Evolutionary conservation across 2,329 filamentous ascomycete genomes (phyloP).

Genomic region (Neonectria magnoliae): DNA sequence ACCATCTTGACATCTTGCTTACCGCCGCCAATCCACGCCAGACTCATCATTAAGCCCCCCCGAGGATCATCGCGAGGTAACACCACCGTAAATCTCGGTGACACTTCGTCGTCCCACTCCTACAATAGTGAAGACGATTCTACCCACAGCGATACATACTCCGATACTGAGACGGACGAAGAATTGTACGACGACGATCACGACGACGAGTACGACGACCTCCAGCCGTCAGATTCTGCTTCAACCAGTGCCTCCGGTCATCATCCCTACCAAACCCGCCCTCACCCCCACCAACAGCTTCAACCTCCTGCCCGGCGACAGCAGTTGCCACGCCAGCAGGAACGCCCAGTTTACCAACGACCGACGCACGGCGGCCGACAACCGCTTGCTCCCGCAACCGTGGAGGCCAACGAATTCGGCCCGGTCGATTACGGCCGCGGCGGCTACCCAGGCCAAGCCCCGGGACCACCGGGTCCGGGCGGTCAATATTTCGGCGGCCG

Average conservation of each 20-base stretch:
- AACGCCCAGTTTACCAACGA: conserved; percentile 38
- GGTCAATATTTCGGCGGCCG: conserved; percentile 44
- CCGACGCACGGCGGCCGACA: conserved; percentile 32
- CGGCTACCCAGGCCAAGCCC: conserved; percentile 37
- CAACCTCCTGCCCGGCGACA: conserved; percentile 43
- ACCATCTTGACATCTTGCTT: conserved; percentile 26
- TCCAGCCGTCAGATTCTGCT: conserved; percentile 69
- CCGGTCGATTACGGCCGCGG: conserved; percentile 51
- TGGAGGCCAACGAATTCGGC: conserved; percentile 73
- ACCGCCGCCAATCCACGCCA: conserved; percentile 8
- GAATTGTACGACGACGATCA: conserved; percentile 52
- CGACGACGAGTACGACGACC: conserved; percentile 55
- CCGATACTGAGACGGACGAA: conserved; percentile 44
- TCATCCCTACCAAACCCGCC: conserved; percentile 33
- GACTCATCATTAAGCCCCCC: conserved; percentile 36
- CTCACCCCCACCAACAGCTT: conserved; percentile 51
- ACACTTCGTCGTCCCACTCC: conserved; percentile 45
- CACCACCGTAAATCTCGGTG: conserved; percentile 34
- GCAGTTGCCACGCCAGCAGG: conserved; percentile 46
- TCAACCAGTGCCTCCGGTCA: conserved; percentile 48
- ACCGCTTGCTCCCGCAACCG: conserved; percentile 62
- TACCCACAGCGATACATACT: conserved; percentile 45
- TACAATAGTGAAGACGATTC: conserved; percentile 55
- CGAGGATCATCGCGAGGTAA: conserved; percentile 37
- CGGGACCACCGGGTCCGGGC: conserved; percentile 17